Base-by-base conservation (phyloP, 1,284 basidiomycete genomes). In the Malassezia sympodialis region DNA sequence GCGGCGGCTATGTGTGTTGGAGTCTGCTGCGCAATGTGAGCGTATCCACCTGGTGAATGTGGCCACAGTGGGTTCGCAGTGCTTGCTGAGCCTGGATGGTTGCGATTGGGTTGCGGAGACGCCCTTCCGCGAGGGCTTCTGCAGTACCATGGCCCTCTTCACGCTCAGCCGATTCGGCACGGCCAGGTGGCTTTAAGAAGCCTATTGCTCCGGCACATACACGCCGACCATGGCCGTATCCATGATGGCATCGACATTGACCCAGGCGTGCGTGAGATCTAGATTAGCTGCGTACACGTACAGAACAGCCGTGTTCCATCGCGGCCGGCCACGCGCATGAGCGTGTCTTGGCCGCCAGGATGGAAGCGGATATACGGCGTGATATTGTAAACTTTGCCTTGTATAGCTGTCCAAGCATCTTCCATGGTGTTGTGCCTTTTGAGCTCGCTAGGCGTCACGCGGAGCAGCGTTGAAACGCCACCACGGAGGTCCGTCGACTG, bases 371-470 rank as follows among this genome's bases (percentile, higher is more conserved):
- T 76, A 75, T 96, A 98, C 0, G 87, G 83, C 1, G 90, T 93
- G 45, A 98, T 87, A 75, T 98, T 96, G 78, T 98, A 98, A 21
- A 98, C 90, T 72, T 88, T 91, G 44, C 90, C 90, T 63, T 86
- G 84, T 76, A 96, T 85, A 0, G 83, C 85, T 6, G 89, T 83
- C 93, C 93, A 98, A 0, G 89, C 90, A 75, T 98, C 90, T 47
- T 86, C 84, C n/a, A 77, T 79, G 34, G 80, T 85, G 60, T 86
- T 84, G 74, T 96, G 93, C 69, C 81, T 77, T 69, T 88, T 88
- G 49, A 98, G 79, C 71, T 89, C 82, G 0, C 85, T 86, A 8
- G 87, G 83, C 4, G 89, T 85, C 51, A 98, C 83, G 28, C 89
- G 82, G 68, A 83, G 75, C 14, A 75, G 65, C 2, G 67, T 68